Evolutionary conservation across 495 filamentous ascomycete genomes (phyloP), one percentile per base, ranked within the genome.

Genomic region (Penicillium cataractarum): DNA sequence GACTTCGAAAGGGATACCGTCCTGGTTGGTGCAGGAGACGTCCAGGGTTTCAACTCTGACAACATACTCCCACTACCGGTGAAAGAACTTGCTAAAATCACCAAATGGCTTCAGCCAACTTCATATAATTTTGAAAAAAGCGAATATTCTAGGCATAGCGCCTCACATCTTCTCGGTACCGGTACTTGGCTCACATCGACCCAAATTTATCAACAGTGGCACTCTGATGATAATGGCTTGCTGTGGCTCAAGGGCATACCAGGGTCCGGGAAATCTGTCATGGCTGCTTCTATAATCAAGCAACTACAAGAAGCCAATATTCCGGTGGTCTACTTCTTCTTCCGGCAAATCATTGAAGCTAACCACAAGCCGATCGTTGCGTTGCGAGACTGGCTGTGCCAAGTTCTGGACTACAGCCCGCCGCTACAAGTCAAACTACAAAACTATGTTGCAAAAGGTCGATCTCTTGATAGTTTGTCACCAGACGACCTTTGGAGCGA

Each of bases 401-500:
- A 61, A 29, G 19, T 56, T 55, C 59, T 61, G 39, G 21, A 49
- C 19, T 56, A 56, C 52, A 56, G 52, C 21, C 40, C 40, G 49
- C 52, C 59, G 7, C 19, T 61, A 10, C 59, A 61, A 42, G 52
- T 39, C n/a, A 49, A 61, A 61, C 52, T 56, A 17, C 19, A 55
- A 7, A n/a, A 29, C 13, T 55, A 55, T 9, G 2, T 61, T 46
- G 26, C 9, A 32, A 2, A 32, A 3, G 24, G n/a, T 3, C 50
- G 50, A 15, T 54, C 50, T 24, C 50, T 55, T 19, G 37, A 46
- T 15, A 40, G 7, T 17, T 19, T 55, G 37, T 61, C 58, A 2
- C 32, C 33, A n/a, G 46, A 51, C 24, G 64, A 67, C 33, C 57
- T 74, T 5, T 76, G 74, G 71, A 63, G 68, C 33, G 27, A 55